Evolutionary conservation across 2,329 filamentous ascomycete species (phyloP), one percentile per base, ranked within the genome.

Genomic region (Colletotrichum paranaense): DNA sequence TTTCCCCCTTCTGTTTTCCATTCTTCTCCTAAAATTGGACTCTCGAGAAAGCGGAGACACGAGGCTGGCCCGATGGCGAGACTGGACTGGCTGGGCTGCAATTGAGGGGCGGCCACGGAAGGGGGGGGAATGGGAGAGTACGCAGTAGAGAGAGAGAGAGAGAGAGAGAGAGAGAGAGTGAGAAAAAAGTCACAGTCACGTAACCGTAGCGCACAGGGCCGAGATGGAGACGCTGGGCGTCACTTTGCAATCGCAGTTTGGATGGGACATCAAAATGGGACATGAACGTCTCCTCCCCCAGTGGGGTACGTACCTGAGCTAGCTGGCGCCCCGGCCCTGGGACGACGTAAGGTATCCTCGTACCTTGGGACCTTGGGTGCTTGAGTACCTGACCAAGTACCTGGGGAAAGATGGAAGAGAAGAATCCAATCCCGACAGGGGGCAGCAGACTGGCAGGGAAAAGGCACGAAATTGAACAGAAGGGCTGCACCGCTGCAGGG

Each of bases 191-290:
- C 42, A 72, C n/a, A 55, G 64, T 62, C 59, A 22, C 56, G 30
- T 32, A 32, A 9, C 30, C 30, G 57, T 57, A 49, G 68, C 63
- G 49, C 64, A n/a, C 65, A 72, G 62, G 69, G 65, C 66, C 66
- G 65, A 63, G 35, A 68, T 62, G 69, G 65, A 68, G 69, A 63
- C 63, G 63, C 49, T 35, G 68, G 68, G 63, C 32, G 42, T 49
- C 58, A 26, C 24, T 46, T 38, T 12, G 58, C 58, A 26, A 46
- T 42, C 16, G 58, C 35, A 28, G 38, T 53, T 65, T 38, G 68
- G 62, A 58, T 57, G 49, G 57, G 24, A 62, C 32, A 46, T 46
- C 68, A 67, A 56, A 67, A 62, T 55, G 46, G 55, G 46, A 67
- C 64, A 58, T 42, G 64, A 22, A 32, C 57, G 38, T 65, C 32